phyloP scores from a whole-genome alignment of 257 asterid species.

The Nicotiana undulata region DNA sequence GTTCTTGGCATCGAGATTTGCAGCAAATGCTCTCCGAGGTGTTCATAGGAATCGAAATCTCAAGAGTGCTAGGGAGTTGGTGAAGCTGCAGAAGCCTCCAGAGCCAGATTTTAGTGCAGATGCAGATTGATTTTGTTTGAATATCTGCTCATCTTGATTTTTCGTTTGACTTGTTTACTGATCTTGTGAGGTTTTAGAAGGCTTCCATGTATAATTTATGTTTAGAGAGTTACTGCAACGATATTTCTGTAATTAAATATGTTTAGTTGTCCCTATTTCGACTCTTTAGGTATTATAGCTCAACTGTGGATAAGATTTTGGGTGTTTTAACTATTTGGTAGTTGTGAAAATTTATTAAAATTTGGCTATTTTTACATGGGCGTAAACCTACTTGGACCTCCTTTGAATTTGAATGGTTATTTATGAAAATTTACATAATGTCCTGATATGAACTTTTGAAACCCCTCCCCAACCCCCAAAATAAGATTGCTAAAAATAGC shows the following conservation, averaged over 20 bases:
- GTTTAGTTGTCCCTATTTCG: slow-evolving; percentile 2
- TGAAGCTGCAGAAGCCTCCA: slow-evolving; percentile 78
- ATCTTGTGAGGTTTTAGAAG: slow-evolving; percentile 16
- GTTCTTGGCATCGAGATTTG: slow-evolving; percentile 73
- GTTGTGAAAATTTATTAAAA: too few species aligned
- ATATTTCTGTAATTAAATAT: slow-evolving; percentile 12
- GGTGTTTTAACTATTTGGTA: neutral
- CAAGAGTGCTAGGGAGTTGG: slow-evolving; percentile 74
- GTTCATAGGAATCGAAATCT: slow-evolving; percentile 87
- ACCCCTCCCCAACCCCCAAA: too few species aligned
- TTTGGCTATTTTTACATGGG: too few species aligned
- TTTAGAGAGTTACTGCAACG: slow-evolving; percentile 1
- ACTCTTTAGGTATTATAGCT: neutral
- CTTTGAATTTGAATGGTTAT: neutral
- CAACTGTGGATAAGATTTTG: neutral
- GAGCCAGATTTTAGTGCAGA: slow-evolving; percentile 93
- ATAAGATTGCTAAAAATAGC: too few species aligned
- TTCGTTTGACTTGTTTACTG: neutral
- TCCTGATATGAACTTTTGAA: too few species aligned
- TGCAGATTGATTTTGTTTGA: slow-evolving; percentile 42
- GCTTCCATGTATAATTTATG: slow-evolving; percentile 24
- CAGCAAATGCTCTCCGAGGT: slow-evolving; percentile 81
- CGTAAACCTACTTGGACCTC: too few species aligned
- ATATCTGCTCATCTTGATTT: slow-evolving; percentile 7
- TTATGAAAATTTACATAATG: neutral